Conservation (phyloP, 108 stramenopile genomes). For the Cyclotella cryptica region DNA sequence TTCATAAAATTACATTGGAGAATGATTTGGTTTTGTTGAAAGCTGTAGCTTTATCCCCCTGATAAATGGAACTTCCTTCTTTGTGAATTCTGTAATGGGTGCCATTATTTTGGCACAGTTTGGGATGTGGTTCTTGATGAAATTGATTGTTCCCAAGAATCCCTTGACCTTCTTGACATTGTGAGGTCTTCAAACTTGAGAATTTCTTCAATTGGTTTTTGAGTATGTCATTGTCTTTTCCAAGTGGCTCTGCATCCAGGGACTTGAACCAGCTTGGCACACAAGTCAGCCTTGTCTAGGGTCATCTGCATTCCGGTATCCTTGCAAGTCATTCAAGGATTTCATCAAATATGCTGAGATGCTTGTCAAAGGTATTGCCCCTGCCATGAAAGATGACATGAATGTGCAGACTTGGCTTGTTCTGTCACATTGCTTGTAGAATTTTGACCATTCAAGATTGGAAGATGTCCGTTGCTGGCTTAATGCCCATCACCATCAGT, state of each 20-base stretch:
- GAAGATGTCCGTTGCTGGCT: too few species aligned
- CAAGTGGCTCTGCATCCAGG: conserved; percentile 9
- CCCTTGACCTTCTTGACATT: conserved; percentile 27
- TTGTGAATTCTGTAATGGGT: conserved; percentile 35
- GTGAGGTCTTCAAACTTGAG: conserved; percentile 21
- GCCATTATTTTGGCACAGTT: conserved; percentile 26
- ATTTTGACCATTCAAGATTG: too few species aligned
- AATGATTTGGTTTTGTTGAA: conserved; percentile 15
- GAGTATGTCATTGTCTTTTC: background rate
- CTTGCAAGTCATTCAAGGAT: conserved; percentile 2
- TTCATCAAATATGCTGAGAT: conserved; percentile 1
- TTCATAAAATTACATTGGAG: conserved; percentile 1
- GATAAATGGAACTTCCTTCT: conserved; percentile 9
- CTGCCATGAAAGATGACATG: too few species aligned
- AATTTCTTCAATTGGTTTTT: conserved; percentile 30
- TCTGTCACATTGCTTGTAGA: too few species aligned
- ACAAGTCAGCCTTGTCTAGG: conserved; percentile 27
- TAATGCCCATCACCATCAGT: too few species aligned
- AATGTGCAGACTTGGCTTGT: too few species aligned
- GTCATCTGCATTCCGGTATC: conserved; percentile 37
- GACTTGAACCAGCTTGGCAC: conserved; percentile 22
- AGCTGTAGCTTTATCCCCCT: background rate
- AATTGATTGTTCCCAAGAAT: conserved; percentile 44
- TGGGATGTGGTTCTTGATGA: conserved; percentile 42
- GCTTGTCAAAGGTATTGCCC: background rate